Evolutionary conservation across 345 rosid genomes (phyloP).

Genomic region (Schrenkiella parvula): DNA sequence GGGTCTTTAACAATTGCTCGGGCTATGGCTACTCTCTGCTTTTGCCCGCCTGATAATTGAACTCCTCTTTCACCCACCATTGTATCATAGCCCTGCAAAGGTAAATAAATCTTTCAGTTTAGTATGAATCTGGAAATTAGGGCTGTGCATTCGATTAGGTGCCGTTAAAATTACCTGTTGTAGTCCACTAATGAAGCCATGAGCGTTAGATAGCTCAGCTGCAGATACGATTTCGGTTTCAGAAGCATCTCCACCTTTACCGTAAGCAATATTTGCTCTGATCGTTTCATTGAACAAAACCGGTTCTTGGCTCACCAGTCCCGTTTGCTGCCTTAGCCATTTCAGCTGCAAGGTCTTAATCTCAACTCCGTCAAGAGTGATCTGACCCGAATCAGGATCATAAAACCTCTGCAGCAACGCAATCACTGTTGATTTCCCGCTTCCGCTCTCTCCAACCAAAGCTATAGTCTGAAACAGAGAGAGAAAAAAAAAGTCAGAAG

Average conservation of each 20-base stretch:
- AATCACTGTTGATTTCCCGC: conserved; percentile 78
- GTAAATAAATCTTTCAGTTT: not conserved
- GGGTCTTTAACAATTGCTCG: conserved; percentile 71
- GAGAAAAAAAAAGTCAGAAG: not conserved
- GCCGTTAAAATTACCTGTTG: conserved; percentile 48
- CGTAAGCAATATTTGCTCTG: conserved; percentile 76
- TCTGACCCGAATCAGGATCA: conserved; percentile 69
- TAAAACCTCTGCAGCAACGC: conserved; percentile 73
- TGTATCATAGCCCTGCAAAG: conserved; percentile 58
- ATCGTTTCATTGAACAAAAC: conserved; percentile 65
- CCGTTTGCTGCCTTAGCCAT: conserved; percentile 84
- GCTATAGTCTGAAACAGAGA: conserved; percentile 59
- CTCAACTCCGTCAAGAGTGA: conserved; percentile 68
- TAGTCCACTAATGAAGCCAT: conserved; percentile 69
- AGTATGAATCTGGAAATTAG: not conserved
- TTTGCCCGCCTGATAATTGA: conserved; percentile 74
- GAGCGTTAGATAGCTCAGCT: conserved; percentile 72
- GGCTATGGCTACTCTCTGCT: conserved; percentile 75
- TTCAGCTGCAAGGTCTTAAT: conserved; percentile 52
- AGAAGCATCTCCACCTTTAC: conserved; percentile 61
- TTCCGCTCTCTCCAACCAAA: conserved; percentile 83
- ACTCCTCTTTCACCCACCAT: conserved; percentile 72
- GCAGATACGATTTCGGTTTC: conserved; percentile 72
- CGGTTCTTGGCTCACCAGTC: conserved; percentile 81
- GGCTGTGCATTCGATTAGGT: not conserved